Evolutionary conservation across 2,329 filamentous ascomycete genomes (phyloP).

Genomic region (Aureobasidium leucospermi): DNA sequence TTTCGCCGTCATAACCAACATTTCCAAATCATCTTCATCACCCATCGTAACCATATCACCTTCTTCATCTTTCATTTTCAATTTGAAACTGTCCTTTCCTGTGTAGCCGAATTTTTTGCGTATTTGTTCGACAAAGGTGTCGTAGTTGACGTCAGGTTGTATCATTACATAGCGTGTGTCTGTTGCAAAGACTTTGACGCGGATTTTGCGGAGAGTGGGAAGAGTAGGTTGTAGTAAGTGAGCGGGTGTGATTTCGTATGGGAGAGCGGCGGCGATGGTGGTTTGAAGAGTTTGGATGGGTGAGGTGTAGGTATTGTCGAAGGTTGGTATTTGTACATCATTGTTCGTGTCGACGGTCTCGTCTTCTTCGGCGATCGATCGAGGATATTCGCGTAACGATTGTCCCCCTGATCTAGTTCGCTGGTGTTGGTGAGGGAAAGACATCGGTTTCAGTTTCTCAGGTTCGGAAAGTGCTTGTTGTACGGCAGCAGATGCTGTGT

Average conservation of each 20-base stretch:
- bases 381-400: constrained; percentile 34
- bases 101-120: constrained; percentile 75
- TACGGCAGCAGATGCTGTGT: constrained; percentile 11
- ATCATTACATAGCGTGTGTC: constrained; percentile 94
- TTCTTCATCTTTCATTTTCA: constrained; percentile 81
- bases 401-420: constrained; percentile 24
- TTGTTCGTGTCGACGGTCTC: constrained; percentile 46
- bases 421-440: constrained; percentile 15
- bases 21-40: constrained; percentile 91
- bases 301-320: constrained; percentile 23
- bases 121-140: constrained; percentile 70
- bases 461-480: constrained; percentile 19
- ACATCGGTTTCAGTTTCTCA: constrained; percentile 14
- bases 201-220: constrained; percentile 62
- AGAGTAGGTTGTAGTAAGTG: constrained; percentile 22
- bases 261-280: constrained; percentile 25
- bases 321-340: background rate
- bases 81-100: constrained; percentile 64
- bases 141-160: constrained; percentile 62
- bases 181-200: constrained; percentile 80
- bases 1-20: constrained; percentile 65
- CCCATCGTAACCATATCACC: constrained; percentile 96
- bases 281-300: constrained; percentile 33
- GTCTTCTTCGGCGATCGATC: constrained; percentile 74
- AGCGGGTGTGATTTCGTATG: constrained; percentile 51